phyloP scores from a whole-genome alignment of 2,329 filamentous ascomycete species.

The Curvularia eragrostidis region DNA sequence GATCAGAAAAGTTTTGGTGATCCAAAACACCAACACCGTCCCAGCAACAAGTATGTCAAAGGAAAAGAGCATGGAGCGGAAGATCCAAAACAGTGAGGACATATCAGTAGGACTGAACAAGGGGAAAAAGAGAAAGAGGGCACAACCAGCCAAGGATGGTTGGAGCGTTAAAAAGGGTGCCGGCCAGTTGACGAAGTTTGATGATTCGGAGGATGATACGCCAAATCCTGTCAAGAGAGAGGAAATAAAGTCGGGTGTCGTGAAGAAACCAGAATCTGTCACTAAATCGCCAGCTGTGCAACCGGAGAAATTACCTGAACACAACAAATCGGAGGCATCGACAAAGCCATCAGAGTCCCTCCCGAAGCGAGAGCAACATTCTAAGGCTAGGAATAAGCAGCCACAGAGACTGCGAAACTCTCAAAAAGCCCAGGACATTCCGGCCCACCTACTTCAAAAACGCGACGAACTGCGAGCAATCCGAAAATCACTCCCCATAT shows the following conservation, averaged over 20 bases:
- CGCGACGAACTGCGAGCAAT: slow-evolving; percentile 57
- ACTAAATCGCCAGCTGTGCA: background rate
- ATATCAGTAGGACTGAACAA: slow-evolving; percentile 20
- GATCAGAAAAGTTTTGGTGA: slow-evolving; percentile 27
- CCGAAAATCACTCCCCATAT: slow-evolving; percentile 80
- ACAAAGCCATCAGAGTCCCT: background rate
- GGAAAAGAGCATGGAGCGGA: slow-evolving; percentile 12
- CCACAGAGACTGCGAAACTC: slow-evolving; percentile 2
- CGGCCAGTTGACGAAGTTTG: slow-evolving; percentile 26
- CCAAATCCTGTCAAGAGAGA: slow-evolving; percentile 1
- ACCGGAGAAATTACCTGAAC: slow-evolving; percentile 4
- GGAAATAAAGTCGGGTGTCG: background rate
- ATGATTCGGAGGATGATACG: slow-evolving; percentile 17
- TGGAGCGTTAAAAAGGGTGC: slow-evolving; percentile 21
- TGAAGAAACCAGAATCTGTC: background rate
- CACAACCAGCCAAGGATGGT: slow-evolving; percentile 18
- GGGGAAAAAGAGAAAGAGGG: slow-evolving; percentile 46
- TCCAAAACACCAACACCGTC: slow-evolving; percentile 6
- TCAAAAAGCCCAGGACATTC: slow-evolving; percentile 21
- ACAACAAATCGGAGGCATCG: slow-evolving; percentile 5
- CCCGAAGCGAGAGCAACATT: slow-evolving; percentile 8
- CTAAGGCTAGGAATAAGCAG: slow-evolving; percentile 8
- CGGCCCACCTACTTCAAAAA: slow-evolving; percentile 48
- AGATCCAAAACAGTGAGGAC: background rate
- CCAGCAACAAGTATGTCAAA: slow-evolving; percentile 25